Evolutionary conservation across 2,329 filamentous ascomycete genomes (phyloP).

Genomic region (Escovopsis weberi): DNA sequence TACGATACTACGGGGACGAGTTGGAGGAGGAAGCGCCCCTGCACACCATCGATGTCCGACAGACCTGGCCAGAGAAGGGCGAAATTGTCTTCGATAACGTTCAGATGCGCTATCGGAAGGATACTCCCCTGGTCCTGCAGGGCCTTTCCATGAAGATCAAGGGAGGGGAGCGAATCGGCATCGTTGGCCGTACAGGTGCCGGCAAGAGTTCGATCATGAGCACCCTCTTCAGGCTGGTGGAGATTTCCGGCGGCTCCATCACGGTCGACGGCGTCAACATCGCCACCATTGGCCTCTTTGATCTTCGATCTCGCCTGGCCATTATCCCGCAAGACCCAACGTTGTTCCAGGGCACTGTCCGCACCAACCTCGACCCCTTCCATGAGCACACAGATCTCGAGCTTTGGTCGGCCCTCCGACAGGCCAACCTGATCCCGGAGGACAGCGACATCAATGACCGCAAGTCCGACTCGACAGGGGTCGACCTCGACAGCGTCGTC

Average conservation of each 20-base stretch:
- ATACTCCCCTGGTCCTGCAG: slow-evolving; percentile 58
- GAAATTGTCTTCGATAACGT: slow-evolving; percentile 65
- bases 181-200: slow-evolving; percentile 69
- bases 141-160: slow-evolving; percentile 57
- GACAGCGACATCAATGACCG: slow-evolving; percentile 45
- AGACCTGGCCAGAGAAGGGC: slow-evolving; percentile 73
- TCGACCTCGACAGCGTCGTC: slow-evolving; percentile 71
- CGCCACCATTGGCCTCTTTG: slow-evolving; percentile 56
- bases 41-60: slow-evolving; percentile 56
- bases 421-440: slow-evolving; percentile 53
- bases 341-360: slow-evolving; percentile 66
- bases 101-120: slow-evolving; percentile 62
- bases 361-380: slow-evolving; percentile 71
- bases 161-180: slow-evolving; percentile 66
- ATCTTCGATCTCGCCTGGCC: slow-evolving; percentile 59
- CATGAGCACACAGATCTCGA: slow-evolving; percentile 62
- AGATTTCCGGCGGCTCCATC: slow-evolving; percentile 47
- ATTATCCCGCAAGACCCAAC: slow-evolving; percentile 81
- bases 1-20: slow-evolving; percentile 76
- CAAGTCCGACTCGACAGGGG: slow-evolving; percentile 50
- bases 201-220: slow-evolving; percentile 78
- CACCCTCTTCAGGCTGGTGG: slow-evolving; percentile 63
- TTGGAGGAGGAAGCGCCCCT: slow-evolving; percentile 83
- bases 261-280: slow-evolving; percentile 56
- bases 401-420: slow-evolving; percentile 63